These are phyloP conservation scores for Fusarium annulatum DNA, from an alignment of 2,329 filamentous ascomycete species.

Conservation along the genomic window DNA sequence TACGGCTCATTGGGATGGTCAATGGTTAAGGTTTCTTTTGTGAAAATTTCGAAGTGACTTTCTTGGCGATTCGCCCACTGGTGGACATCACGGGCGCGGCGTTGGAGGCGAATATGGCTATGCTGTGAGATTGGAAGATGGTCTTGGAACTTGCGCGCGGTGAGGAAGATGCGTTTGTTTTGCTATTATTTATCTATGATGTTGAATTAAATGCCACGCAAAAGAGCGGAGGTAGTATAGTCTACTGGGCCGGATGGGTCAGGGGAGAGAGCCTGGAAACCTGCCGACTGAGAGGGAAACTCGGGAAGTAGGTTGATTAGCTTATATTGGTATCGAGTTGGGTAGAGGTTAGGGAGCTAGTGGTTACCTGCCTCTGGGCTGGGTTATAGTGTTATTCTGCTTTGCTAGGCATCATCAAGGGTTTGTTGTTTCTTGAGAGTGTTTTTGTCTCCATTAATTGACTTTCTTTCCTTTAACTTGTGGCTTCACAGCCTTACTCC, in stretches of 20 bases:
- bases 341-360: constrained; percentile 7
- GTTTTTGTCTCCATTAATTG: constrained; percentile 29
- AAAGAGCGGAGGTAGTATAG: constrained; percentile 1
- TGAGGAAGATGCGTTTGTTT: constrained; percentile 14
- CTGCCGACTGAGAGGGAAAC: neutral
- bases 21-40: constrained; percentile 34
- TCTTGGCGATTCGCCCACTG: constrained; percentile 41
- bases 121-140: constrained; percentile 34
- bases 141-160: constrained; percentile 31
- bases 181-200: constrained; percentile 17
- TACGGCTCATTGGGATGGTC: constrained; percentile 8
- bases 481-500: neutral
- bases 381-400: constrained; percentile 11
- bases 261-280: neutral
- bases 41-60: constrained; percentile 37
- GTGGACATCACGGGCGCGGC: constrained; percentile 44
- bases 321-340: neutral
- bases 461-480: constrained; percentile 17
- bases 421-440: constrained; percentile 29
- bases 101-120: constrained; percentile 43
- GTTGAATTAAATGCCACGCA: neutral
- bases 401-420: constrained; percentile 23
- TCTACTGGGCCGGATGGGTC: neutral
- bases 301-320: neutral
- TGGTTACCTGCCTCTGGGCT: constrained; percentile 13